Evolutionary conservation across 257 asterid species (phyloP).

Genomic region (Nicotiana benthamiana): DNA sequence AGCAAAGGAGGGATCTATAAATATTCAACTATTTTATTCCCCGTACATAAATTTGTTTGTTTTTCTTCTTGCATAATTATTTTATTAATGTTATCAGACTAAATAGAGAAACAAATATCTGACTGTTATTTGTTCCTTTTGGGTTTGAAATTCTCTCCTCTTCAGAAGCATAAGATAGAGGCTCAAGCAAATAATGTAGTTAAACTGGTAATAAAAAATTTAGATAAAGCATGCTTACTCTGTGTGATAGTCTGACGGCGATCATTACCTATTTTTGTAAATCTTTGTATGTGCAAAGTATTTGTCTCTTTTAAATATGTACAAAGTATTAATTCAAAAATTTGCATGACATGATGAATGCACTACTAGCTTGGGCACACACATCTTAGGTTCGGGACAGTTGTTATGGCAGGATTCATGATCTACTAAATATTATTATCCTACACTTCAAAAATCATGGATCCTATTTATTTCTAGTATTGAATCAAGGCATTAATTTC

Average conservation of each 20-base stretch:
- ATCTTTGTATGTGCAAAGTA: neutral
- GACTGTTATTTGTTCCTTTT: neutral
- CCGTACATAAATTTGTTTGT: neutral
- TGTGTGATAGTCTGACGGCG: no score
- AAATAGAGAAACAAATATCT: neutral
- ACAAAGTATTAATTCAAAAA: no score
- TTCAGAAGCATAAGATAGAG: slow-evolving; percentile 70
- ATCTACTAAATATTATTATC: slow-evolving; percentile 15
- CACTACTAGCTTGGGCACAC: slow-evolving; percentile 1
- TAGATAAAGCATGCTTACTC: neutral
- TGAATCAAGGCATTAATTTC: neutral
- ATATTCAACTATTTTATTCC: neutral
- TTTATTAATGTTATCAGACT: neutral
- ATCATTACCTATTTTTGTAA: slow-evolving; percentile 8
- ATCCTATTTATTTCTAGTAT: neutral
- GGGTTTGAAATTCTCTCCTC: neutral
- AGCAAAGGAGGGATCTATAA: neutral
- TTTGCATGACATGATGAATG: slow-evolving; percentile 6
- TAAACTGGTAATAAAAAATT: slow-evolving; percentile 47
- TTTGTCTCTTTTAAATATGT: no score
- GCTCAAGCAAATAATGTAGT: slow-evolving; percentile 47
- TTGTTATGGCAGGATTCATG: slow-evolving; percentile 8
- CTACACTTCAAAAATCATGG: slow-evolving; percentile 2
- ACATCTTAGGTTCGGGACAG: slow-evolving; percentile 8
- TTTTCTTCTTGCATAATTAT: neutral